These are phyloP conservation scores for Melocanna baccifera DNA, from an alignment of 176 grass and related monocot genomes.

Conservation along the genomic window DNA sequence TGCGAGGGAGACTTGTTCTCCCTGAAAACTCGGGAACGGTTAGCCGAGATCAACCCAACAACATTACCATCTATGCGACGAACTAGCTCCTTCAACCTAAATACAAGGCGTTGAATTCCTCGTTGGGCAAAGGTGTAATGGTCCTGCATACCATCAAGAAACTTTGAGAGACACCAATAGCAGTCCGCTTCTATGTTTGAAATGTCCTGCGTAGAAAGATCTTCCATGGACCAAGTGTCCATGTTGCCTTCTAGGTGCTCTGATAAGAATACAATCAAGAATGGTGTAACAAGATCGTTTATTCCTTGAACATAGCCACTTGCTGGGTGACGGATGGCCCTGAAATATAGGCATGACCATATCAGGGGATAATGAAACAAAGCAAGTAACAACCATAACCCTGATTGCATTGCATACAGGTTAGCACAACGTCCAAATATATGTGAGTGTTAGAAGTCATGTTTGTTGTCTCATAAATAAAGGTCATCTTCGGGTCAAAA, in stretches of 20 bases:
- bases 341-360: slow-evolving; percentile 23
- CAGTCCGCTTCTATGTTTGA: slow-evolving; percentile 92
- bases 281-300: slow-evolving; percentile 93
- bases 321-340: slow-evolving; percentile 94
- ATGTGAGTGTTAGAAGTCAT: not conserved
- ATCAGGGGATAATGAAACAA: slow-evolving; percentile 9
- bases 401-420: not conserved
- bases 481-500: not conserved
- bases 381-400: not conserved
- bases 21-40: no score
- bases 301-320: slow-evolving; percentile 99
- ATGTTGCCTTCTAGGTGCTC: slow-evolving; percentile 84
- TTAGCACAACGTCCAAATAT: not conserved
- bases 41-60: no score
- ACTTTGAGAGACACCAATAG: slow-evolving; percentile 96
- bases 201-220: slow-evolving; percentile 65
- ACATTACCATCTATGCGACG: slow-evolving; percentile 80
- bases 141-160: slow-evolving; percentile 96
- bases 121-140: slow-evolving; percentile 98
- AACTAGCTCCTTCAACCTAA: slow-evolving; percentile 87
- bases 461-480: not conserved
- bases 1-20: no score
- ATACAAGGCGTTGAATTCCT: slow-evolving; percentile 96
- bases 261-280: slow-evolving; percentile 88
- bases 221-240: slow-evolving; percentile 76